phyloP scores from a whole-genome alignment of 495 filamentous ascomycete genomes.

The Neurospora intermedia region DNA sequence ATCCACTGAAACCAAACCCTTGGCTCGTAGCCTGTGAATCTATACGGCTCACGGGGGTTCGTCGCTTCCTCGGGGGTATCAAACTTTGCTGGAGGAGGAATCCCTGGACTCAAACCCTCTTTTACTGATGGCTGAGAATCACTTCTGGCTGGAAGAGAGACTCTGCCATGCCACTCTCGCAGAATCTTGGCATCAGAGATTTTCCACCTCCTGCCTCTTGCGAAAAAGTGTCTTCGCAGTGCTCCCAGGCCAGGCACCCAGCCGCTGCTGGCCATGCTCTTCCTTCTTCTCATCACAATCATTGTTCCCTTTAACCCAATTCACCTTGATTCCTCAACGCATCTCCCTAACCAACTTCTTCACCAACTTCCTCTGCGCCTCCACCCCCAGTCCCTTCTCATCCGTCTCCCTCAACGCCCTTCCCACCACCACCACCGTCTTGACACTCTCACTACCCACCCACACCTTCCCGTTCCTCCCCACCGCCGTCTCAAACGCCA shows the following conservation, averaged over 20 bases:
- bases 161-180: neutral
- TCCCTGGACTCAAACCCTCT: neutral
- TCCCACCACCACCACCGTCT: constrained; percentile 64
- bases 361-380: constrained; percentile 74
- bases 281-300: neutral
- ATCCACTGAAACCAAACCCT: neutral
- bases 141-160: neutral
- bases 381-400: constrained; percentile 48
- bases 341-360: constrained; percentile 45
- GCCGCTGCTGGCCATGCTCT: neutral
- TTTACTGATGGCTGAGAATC: neutral
- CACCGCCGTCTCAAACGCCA: constrained; percentile 86
- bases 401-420: constrained; percentile 70
- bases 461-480: constrained; percentile 90
- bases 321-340: constrained; percentile 14
- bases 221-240: neutral
- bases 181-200: neutral
- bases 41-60: neutral
- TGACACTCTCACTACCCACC: constrained; percentile 64
- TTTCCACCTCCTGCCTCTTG: neutral
- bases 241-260: neutral
- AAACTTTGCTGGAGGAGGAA: neutral
- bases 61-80: neutral
- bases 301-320: neutral
- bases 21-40: neutral